Evolutionary conservation across 116 monocot species (phyloP).

Genomic region (Iris pallida): DNA sequence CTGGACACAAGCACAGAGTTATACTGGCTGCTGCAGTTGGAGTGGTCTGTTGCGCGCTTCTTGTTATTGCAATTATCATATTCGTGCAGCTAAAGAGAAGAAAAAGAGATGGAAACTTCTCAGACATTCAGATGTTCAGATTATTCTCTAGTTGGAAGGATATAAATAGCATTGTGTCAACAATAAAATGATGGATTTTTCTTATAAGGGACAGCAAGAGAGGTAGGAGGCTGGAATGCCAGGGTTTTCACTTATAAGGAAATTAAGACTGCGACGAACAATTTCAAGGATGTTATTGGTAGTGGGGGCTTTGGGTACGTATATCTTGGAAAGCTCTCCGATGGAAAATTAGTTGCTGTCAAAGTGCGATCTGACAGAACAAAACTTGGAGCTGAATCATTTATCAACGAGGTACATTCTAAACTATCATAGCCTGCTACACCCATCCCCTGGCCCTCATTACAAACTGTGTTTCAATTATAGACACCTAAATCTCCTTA

Average conservation of each 20-base stretch:
- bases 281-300: conserved; percentile 50
- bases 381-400: conserved; percentile 43
- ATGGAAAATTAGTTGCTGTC: conserved; percentile 49
- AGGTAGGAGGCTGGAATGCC: conserved; percentile 22
- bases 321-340: conserved; percentile 41
- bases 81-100: conserved; percentile 8
- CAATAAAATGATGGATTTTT: neutral
- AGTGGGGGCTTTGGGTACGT: conserved; percentile 46
- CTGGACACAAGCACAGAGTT: conserved; percentile 4
- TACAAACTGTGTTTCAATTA: no score
- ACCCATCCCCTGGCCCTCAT: neutral
- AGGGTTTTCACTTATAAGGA: conserved; percentile 45
- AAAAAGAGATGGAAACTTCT: conserved; percentile 4
- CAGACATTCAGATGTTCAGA: conserved; percentile 8
- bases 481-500: no score
- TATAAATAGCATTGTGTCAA: neutral
- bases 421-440: neutral
- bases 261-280: conserved; percentile 46
- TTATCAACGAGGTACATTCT: conserved; percentile 45
- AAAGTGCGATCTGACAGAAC: conserved; percentile 48
- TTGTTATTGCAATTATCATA: conserved; percentile 14
- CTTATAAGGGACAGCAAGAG: conserved; percentile 17
- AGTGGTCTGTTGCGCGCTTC: conserved; percentile 14
- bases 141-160: neutral
- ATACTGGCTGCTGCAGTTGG: conserved; percentile 18